A percentile compares a stretch with the other conserved stretches of the same genome.
Evolutionary conservation across 148 eudicot genomes (phyloP).

Genomic region (Oxyria digyna): DNA sequence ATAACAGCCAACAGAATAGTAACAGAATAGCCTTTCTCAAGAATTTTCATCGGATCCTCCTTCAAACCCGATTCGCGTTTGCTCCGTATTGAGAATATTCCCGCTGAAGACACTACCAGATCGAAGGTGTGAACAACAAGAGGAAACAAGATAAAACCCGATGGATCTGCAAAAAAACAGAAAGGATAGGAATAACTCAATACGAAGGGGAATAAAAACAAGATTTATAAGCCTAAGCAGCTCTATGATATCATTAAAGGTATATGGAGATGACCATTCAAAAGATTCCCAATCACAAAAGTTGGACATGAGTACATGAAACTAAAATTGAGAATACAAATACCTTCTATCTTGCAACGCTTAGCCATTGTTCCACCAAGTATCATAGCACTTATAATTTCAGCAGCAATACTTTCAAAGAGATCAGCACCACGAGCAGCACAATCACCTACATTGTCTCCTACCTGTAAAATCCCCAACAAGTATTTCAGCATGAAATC

Average conservation of each 20-base stretch:
- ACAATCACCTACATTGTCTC: conserved; percentile 99
- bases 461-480: conserved; percentile 46
- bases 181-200: conserved; percentile 6
- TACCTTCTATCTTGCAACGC: conserved; percentile 93
- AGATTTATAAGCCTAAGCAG: not conserved
- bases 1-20: conserved; percentile 79
- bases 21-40: conserved; percentile 89
- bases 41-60: conserved; percentile 91
- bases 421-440: conserved; percentile 99
- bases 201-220: not conserved
- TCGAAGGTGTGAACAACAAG: conserved; percentile 96
- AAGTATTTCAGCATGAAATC: not conserved
- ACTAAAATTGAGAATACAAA: not conserved
- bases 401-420: conserved; percentile 99
- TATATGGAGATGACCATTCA: not conserved
- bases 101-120: conserved; percentile 83
- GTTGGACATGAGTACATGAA: not conserved
- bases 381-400: conserved; percentile 98
- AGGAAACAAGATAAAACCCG: conserved; percentile 97
- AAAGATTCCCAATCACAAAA: not conserved
- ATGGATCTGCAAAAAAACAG: conserved; percentile 63
- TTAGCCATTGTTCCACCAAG: conserved; percentile 97
- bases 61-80: conserved; percentile 53
- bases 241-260: not conserved
- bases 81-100: conserved; percentile 82